Conservation (phyloP, 805 yeast species). For the Pichia exigua region DNA sequence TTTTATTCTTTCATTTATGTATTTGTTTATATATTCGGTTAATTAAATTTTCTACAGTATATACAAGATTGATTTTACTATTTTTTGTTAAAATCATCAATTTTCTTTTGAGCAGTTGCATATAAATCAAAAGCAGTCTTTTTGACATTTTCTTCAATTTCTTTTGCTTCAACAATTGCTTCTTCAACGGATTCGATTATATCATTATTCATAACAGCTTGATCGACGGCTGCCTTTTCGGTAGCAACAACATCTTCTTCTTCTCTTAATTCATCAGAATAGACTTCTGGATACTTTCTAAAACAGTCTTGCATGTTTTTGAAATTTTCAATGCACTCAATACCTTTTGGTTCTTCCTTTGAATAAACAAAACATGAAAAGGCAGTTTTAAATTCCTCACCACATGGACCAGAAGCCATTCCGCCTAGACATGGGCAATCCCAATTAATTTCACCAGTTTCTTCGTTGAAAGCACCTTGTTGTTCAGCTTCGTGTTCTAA, state of each 20-base stretch:
- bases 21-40: not conserved
- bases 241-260: constrained; percentile 37
- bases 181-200: constrained; percentile 16
- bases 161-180: constrained; percentile 16
- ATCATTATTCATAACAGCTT: constrained; percentile 15
- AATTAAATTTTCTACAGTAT: not conserved
- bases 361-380: constrained; percentile 93
- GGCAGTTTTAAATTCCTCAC: constrained; percentile 89
- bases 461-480: constrained; percentile 83
- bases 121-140: constrained; percentile 12
- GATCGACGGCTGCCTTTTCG: constrained; percentile 11
- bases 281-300: constrained; percentile 85
- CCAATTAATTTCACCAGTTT: constrained; percentile 99
- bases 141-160: constrained; percentile 10
- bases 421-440: constrained; percentile 99
- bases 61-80: constrained; percentile 18
- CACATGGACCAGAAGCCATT: constrained; percentile 98
- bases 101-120: constrained; percentile 14
- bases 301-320: constrained; percentile 91
- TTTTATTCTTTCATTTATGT: not conserved
- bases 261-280: constrained; percentile 83
- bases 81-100: constrained; percentile 13
- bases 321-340: constrained; percentile 88
- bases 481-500: constrained; percentile 31
- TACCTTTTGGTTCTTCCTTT: constrained; percentile 91